A percentile compares a stretch with the other conserved stretches of the same genome.
phyloP scores from a whole-genome alignment of 805 yeast species.

The Brettanomyces nanus region DNA sequence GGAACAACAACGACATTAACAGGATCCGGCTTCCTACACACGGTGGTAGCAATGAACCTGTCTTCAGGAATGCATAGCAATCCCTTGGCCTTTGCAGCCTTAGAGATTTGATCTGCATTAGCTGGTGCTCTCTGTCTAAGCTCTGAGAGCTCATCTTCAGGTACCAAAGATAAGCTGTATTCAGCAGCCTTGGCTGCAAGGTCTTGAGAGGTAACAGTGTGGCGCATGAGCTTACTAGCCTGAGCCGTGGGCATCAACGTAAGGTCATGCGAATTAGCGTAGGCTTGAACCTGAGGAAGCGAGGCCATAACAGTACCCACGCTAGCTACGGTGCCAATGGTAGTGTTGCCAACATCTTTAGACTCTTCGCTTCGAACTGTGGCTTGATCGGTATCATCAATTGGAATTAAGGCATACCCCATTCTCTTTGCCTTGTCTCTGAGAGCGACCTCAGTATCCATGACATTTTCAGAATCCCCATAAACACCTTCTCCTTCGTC shows the following conservation, averaged over 20 bases:
- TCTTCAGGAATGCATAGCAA: slow-evolving; percentile 48
- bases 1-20: slow-evolving; percentile 57
- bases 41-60: slow-evolving; percentile 58
- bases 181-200: slow-evolving; percentile 32
- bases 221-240: slow-evolving; percentile 21
- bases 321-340: slow-evolving; percentile 10
- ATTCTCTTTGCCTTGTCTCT: slow-evolving; percentile 25
- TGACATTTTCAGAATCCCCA: slow-evolving; percentile 2
- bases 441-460: neutral
- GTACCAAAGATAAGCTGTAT: slow-evolving; percentile 29
- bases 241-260: slow-evolving; percentile 26
- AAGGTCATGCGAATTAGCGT: slow-evolving; percentile 26
- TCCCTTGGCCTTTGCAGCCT: slow-evolving; percentile 37
- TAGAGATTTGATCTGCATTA: slow-evolving; percentile 22
- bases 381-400: slow-evolving; percentile 14
- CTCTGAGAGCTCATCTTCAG: slow-evolving; percentile 18
- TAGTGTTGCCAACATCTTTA: slow-evolving; percentile 11
- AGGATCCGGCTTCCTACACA: slow-evolving; percentile 45
- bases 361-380: slow-evolving; percentile 13
- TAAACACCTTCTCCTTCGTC: neutral
- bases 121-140: slow-evolving; percentile 10
- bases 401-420: slow-evolving; percentile 28
- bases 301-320: slow-evolving; percentile 7
- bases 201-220: slow-evolving; percentile 25
- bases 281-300: slow-evolving; percentile 9